A percentile compares a stretch with the other conserved stretches of the same genome.
Conservation (phyloP, 2,329 filamentous ascomycete genomes). For the Diaporthe ampelina region DNA sequence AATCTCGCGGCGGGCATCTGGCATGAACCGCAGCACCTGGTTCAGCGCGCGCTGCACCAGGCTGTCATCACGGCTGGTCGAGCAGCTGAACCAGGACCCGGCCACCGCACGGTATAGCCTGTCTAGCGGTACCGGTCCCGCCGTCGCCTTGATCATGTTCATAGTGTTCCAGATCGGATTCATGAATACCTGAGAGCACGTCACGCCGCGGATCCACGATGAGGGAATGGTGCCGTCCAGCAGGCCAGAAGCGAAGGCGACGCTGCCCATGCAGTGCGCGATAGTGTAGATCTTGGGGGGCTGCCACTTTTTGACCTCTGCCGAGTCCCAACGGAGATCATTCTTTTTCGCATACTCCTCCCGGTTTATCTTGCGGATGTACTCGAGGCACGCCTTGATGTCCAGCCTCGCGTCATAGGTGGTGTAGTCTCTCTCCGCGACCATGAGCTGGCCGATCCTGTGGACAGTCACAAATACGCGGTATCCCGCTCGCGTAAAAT, state of each 20-base stretch:
- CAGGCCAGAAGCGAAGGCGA: constrained; percentile 70
- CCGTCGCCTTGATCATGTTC: constrained; percentile 69
- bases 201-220: constrained; percentile 70
- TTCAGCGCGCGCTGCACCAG: constrained; percentile 66
- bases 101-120: constrained; percentile 61
- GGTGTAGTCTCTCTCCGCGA: constrained; percentile 67
- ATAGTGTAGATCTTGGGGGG: constrained; percentile 66
- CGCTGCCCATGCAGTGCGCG: constrained; percentile 74
- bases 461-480: constrained; percentile 70
- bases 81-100: constrained; percentile 70
- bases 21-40: constrained; percentile 70
- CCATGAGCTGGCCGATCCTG: constrained; percentile 68
- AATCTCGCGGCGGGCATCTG: constrained; percentile 66
- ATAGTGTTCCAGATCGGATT: constrained; percentile 69
- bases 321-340: neutral
- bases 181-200: constrained; percentile 74
- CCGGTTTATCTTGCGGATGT: constrained; percentile 60
- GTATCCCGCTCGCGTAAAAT: constrained; percentile 72
- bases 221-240: constrained; percentile 72
- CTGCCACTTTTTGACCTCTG: neutral
- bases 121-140: constrained; percentile 64
- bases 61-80: constrained; percentile 60
- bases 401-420: constrained; percentile 73
- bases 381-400: constrained; percentile 67
- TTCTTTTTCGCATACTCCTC: constrained; percentile 44